phyloP scores from a whole-genome alignment of 345 rosid genomes.

The Eucalyptus regnans region DNA sequence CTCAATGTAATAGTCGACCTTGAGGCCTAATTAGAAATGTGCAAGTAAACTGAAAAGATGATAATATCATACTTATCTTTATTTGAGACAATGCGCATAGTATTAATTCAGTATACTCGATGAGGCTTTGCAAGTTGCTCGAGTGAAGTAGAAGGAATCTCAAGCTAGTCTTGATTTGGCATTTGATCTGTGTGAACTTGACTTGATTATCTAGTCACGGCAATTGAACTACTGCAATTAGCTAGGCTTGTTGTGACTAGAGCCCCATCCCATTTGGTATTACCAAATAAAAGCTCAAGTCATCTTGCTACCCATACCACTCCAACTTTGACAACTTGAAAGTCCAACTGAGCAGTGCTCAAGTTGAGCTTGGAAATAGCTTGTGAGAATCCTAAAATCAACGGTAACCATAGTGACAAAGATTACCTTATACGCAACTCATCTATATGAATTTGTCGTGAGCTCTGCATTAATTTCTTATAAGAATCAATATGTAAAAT shows the following conservation, averaged over 20 bases:
- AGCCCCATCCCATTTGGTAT: background rate
- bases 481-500: background rate
- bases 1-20: background rate
- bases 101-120: background rate
- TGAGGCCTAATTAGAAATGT: background rate
- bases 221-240: background rate
- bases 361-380: background rate
- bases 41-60: background rate
- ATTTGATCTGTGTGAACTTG: background rate
- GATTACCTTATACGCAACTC: background rate
- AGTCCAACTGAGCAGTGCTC: background rate
- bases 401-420: background rate
- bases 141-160: background rate
- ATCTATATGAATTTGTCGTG: background rate
- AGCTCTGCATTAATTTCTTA: background rate
- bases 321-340: background rate
- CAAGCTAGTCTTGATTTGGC: background rate
- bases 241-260: background rate
- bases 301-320: background rate
- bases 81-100: background rate
- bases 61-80: background rate
- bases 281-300: background rate
- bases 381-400: background rate
- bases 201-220: background rate
- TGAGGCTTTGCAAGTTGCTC: background rate